Evolutionary conservation across 2,329 filamentous ascomycete species (phyloP).

Genomic region (Fusarium nematophilum): DNA sequence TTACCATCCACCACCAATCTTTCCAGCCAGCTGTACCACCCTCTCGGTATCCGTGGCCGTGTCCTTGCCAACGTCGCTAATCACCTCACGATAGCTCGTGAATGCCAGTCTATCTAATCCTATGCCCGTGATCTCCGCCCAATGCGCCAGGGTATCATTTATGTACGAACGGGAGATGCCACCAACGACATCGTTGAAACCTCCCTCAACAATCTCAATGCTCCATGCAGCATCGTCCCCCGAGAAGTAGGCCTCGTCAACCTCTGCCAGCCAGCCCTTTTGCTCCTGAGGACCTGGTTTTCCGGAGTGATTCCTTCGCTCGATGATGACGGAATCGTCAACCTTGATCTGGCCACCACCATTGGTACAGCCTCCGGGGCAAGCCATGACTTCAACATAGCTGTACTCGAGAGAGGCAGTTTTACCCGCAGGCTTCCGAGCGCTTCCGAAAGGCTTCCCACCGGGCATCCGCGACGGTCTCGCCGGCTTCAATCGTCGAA

Average conservation of each 20-base stretch:
- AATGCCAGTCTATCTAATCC: slow-evolving; percentile 78
- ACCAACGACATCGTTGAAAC: slow-evolving; percentile 61
- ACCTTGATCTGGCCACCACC: slow-evolving; percentile 95
- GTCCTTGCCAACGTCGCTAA: slow-evolving; percentile 92
- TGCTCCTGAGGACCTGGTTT: slow-evolving; percentile 82
- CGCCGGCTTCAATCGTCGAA: slow-evolving; percentile 88
- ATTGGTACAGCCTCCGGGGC: slow-evolving; percentile 98
- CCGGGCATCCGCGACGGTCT: slow-evolving; percentile 83
- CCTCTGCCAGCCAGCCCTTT: slow-evolving; percentile 83
- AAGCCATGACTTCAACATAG: slow-evolving; percentile 99
- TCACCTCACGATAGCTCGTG: slow-evolving; percentile 91
- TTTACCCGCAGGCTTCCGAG: slow-evolving; percentile 64
- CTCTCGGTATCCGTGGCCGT: slow-evolving; percentile 77
- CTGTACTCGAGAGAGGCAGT: slow-evolving; percentile 73
- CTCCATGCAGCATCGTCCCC: slow-evolving; percentile 70
- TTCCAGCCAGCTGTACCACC: slow-evolving; percentile 88
- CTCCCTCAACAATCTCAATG: slow-evolving; percentile 40
- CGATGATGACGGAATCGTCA: slow-evolving; percentile 75
- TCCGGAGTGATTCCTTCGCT: slow-evolving; percentile 57
- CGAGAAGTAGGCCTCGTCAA: slow-evolving; percentile 93
- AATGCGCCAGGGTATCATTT: slow-evolving; percentile 77
- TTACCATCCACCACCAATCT: slow-evolving; percentile 94
- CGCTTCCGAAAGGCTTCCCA: slow-evolving; percentile 69
- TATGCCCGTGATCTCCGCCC: slow-evolving; percentile 79
- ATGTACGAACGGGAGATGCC: slow-evolving; percentile 75